phyloP scores from a whole-genome alignment of 768 basidiomycete genomes.

The Phylloporus rhodoxanthus region DNA sequence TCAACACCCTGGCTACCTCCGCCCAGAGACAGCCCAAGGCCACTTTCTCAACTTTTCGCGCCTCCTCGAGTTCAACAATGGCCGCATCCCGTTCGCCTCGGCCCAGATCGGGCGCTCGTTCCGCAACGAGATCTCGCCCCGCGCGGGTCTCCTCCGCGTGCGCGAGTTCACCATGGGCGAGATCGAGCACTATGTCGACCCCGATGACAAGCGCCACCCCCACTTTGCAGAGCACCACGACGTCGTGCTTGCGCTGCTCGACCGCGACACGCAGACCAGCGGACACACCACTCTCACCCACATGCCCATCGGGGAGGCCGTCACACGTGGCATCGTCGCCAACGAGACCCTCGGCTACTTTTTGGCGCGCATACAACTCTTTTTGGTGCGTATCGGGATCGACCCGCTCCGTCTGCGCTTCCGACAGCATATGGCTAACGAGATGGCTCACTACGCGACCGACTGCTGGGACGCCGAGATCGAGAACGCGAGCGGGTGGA shows the following conservation, averaged over 20 bases:
- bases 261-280: slow-evolving; percentile 74
- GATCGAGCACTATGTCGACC: slow-evolving; percentile 98
- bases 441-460: slow-evolving; percentile 99
- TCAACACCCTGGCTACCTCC: slow-evolving; percentile 91
- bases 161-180: slow-evolving; percentile 99
- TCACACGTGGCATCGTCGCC: slow-evolving; percentile 78
- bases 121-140: slow-evolving; percentile 97
- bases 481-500: slow-evolving; percentile 81
- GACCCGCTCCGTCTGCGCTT: slow-evolving; percentile 79
- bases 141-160: slow-evolving; percentile 91
- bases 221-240: slow-evolving; percentile 80
- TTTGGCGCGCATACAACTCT: slow-evolving; percentile 84
- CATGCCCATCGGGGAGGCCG: slow-evolving; percentile 86
- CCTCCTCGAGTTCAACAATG: slow-evolving; percentile 96
- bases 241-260: slow-evolving; percentile 68
- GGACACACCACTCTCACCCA: slow-evolving; percentile 60
- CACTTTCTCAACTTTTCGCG: slow-evolving; percentile 99
- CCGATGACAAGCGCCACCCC: slow-evolving; percentile 79
- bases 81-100: slow-evolving; percentile 91
- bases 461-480: slow-evolving; percentile 99
- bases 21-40: slow-evolving; percentile 97
- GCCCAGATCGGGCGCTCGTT: slow-evolving; percentile 95
- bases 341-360: slow-evolving; percentile 99
- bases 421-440: slow-evolving; percentile 97
- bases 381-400: slow-evolving; percentile 88